A percentile compares a stretch with the other conserved stretches of the same genome.
phyloP scores from a whole-genome alignment of 176 grass and related monocot genomes.

The Stipa capillata region DNA sequence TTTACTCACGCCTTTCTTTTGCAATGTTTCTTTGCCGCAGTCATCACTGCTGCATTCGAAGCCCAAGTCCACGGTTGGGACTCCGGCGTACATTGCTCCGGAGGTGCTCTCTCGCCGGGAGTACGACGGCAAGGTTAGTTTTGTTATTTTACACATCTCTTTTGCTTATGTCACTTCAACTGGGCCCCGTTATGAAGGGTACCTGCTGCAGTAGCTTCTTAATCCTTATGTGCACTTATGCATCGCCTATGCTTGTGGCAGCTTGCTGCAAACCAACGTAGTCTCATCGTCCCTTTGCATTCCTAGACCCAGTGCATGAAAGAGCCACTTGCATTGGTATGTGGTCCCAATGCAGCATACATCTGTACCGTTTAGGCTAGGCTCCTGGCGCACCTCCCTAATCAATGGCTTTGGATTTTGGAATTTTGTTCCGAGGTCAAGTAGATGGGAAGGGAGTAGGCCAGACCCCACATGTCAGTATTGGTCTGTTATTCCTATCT shows the following conservation, averaged over 20 bases:
- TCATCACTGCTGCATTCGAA: slow-evolving; percentile 67
- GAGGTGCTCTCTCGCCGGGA: slow-evolving; percentile 70
- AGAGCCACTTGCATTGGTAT: background rate
- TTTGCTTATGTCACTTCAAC: background rate
- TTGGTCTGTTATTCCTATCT: slow-evolving; percentile 14
- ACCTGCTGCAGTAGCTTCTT: no score
- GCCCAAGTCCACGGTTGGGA: slow-evolving; percentile 72
- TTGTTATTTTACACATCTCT: background rate
- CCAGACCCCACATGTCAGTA: background rate
- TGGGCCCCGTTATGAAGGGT: background rate
- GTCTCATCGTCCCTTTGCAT: background rate
- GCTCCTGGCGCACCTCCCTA: background rate
- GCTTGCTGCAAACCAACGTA: background rate
- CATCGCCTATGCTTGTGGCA: slow-evolving; percentile 4
- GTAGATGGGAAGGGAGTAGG: slow-evolving; percentile 5
- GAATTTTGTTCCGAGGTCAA: slow-evolving; percentile 23
- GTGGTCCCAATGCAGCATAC: background rate
- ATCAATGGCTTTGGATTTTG: slow-evolving; percentile 6
- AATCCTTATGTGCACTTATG: background rate
- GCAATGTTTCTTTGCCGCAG: slow-evolving; percentile 23
- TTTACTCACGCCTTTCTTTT: slow-evolving; percentile 18
- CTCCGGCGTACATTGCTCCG: slow-evolving; percentile 75
- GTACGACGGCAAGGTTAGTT: slow-evolving; percentile 79
- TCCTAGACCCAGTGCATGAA: slow-evolving; percentile 11
- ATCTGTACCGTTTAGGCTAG: slow-evolving; percentile 11